Conservation (phyloP, 768 basidiomycete species). For the Termitomyces sp. region DNA sequence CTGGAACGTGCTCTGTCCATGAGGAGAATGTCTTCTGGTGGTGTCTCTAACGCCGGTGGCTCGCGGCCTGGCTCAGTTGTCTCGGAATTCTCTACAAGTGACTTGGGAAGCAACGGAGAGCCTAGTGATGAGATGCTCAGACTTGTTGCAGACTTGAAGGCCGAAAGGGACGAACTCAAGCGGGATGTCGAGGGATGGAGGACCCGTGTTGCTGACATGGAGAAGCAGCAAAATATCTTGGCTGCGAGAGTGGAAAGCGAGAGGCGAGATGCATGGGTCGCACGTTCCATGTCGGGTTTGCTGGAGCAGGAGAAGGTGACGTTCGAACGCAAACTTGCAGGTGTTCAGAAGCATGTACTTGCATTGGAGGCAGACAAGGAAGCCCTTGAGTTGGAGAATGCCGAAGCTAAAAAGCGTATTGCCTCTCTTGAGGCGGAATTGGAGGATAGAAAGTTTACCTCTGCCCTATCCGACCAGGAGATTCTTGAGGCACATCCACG, state of each 20-base stretch:
- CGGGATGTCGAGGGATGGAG: constrained; percentile 89
- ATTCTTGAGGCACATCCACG: constrained; percentile 24
- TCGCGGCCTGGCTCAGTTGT: constrained; percentile 49
- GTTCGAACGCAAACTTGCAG: constrained; percentile 43
- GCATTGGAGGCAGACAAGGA: constrained; percentile 25
- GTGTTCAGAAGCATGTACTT: constrained; percentile 25
- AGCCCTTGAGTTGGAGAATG: constrained; percentile 29
- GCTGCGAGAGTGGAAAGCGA: constrained; percentile 71
- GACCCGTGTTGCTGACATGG: constrained; percentile 67
- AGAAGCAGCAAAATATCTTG: constrained; percentile 62
- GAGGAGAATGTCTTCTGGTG: constrained; percentile 30
- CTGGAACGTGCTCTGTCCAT: constrained; percentile 64
- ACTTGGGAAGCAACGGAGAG: constrained; percentile 29
- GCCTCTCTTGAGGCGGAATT: constrained; percentile 48
- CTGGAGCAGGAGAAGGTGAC: constrained; percentile 63
- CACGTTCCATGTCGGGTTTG: constrained; percentile 64
- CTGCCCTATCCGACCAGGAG: constrained; percentile 18
- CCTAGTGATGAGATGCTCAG: constrained; percentile 76
- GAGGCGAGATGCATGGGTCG: constrained; percentile 77
- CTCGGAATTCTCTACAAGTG: constrained; percentile 36
- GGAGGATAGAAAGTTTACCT: constrained; percentile 25
- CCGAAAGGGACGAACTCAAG: constrained; percentile 85
- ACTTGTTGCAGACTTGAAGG: constrained; percentile 72
- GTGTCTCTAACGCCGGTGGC: constrained; percentile 27
- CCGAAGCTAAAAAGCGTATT: constrained; percentile 26